These are phyloP conservation scores for Lyophyllum shimeji DNA, from an alignment of 768 basidiomycete species.

Conservation along the genomic window DNA sequence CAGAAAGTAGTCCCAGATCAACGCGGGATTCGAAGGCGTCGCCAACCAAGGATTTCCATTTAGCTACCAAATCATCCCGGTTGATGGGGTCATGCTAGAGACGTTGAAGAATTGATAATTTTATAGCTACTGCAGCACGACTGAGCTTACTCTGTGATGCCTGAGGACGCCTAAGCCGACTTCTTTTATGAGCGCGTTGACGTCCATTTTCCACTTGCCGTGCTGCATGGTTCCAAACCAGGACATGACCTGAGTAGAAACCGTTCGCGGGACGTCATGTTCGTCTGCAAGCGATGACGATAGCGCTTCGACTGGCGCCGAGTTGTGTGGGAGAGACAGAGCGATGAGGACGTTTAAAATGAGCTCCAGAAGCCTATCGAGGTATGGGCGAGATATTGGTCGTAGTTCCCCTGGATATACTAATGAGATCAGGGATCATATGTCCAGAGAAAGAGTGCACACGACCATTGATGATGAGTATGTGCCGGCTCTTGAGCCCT, in stretches of 20 bases:
- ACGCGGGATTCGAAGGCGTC: conserved; percentile 70
- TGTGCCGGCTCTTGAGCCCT: conserved; percentile 65
- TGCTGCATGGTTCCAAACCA: conserved; percentile 76
- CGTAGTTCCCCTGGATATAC: conserved; percentile 61
- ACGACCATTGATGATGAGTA: conserved; percentile 72
- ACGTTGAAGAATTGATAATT: background rate
- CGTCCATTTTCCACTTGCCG: conserved; percentile 68
- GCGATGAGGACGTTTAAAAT: conserved; percentile 76
- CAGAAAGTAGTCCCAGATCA: conserved; percentile 67
- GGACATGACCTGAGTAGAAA: conserved; percentile 68
- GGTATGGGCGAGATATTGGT: conserved; percentile 65
- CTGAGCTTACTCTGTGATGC: conserved; percentile 46
- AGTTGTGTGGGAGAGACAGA: conserved; percentile 48
- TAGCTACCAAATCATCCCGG: conserved; percentile 52
- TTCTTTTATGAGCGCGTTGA: conserved; percentile 61
- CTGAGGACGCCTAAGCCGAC: conserved; percentile 77
- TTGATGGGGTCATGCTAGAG: conserved; percentile 60
- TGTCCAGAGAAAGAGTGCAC: background rate
- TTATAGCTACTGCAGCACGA: background rate
- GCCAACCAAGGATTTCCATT: conserved; percentile 77
- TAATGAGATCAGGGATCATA: background rate
- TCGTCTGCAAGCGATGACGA: conserved; percentile 62
- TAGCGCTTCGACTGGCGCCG: conserved; percentile 60
- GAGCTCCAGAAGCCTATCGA: conserved; percentile 70
- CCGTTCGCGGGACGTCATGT: conserved; percentile 62